Base-by-base conservation (phyloP, 2,329 filamentous ascomycete genomes). In the Epichloe sylvatica region DNA sequence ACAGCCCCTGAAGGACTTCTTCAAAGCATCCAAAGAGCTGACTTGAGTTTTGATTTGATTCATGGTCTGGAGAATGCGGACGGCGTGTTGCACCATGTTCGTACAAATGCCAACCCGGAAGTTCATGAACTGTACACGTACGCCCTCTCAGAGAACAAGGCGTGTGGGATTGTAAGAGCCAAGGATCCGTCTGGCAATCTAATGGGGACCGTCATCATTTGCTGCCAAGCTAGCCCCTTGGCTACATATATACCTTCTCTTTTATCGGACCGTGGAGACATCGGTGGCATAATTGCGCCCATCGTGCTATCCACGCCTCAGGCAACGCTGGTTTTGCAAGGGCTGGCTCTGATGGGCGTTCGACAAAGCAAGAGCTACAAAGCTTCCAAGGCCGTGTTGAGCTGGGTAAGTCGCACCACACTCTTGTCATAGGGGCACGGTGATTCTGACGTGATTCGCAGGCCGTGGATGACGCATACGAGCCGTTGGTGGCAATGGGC, bases 101-200 rank as follows among this genome's bases (percentile, higher is more conserved):
- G 79, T 48, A 77, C 80, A 1, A 81, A 84, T 64, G 81, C 85
- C 39, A 78, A 81, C n/a, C 82, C 86, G 49, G 87, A 89, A 40
- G 77, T 91, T 0, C 73, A 84, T 37, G 86, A 90, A 62, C 79
- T 94, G 19, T 94, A 94, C 68, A 80, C 80, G 49, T 76, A 81
- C 49, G 88, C 86, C 0, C 72, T 94, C 2, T 74, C 78, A 9
- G 84, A 88, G 56, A 77, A 77, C 23, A 78, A 81, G 52, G 75
- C 81, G 13, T 91, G 86, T 58, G 86, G 86, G 37, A 85, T 94
- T 51, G 89, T 94, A 51, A 78, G 88, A 33, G 88, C 88, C 21
- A 92, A 89, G 65, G 74, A 81, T 49, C 73, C 76, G 34, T 73
- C 76, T 0, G 75, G 78, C 45, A 83, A 83, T 50, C 67, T 94